phyloP scores from a whole-genome alignment of 306 rosid species.

The Vachellia pachyceras region DNA sequence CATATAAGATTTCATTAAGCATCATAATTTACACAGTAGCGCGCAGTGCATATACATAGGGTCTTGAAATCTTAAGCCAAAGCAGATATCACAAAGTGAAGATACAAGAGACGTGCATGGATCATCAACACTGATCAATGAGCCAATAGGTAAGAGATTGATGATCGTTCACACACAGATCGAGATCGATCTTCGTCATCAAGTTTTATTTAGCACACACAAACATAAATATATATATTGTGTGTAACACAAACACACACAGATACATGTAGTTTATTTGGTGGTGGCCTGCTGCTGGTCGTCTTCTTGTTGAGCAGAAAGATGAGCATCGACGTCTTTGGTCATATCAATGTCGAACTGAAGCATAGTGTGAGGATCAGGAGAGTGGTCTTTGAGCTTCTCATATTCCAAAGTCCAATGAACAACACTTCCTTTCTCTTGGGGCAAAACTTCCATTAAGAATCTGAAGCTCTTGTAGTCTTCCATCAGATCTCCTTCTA shows the following conservation, averaged over 20 bases:
- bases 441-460: too few species aligned
- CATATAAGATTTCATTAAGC: not conserved
- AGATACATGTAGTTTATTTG: too few species aligned
- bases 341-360: conserved; percentile 9
- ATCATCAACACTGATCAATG: too few species aligned
- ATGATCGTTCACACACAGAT: too few species aligned
- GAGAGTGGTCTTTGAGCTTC: conserved; percentile 42
- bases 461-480: conserved; percentile 42
- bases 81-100: not conserved
- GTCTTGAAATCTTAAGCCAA: not conserved
- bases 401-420: conserved; percentile 51
- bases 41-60: not conserved
- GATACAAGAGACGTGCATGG: not conserved
- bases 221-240: too few species aligned
- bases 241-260: too few species aligned
- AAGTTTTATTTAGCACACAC: too few species aligned
- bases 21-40: not conserved
- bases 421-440: not conserved
- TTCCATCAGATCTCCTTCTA: conserved; percentile 47
- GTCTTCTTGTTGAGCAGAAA: not conserved
- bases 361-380: conserved; percentile 17
- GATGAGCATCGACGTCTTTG: conserved; percentile 39
- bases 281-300: too few species aligned
- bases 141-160: too few species aligned
- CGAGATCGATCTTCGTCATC: too few species aligned